phyloP scores from a whole-genome alignment of 768 basidiomycete species.

The Inosperma sp. region DNA sequence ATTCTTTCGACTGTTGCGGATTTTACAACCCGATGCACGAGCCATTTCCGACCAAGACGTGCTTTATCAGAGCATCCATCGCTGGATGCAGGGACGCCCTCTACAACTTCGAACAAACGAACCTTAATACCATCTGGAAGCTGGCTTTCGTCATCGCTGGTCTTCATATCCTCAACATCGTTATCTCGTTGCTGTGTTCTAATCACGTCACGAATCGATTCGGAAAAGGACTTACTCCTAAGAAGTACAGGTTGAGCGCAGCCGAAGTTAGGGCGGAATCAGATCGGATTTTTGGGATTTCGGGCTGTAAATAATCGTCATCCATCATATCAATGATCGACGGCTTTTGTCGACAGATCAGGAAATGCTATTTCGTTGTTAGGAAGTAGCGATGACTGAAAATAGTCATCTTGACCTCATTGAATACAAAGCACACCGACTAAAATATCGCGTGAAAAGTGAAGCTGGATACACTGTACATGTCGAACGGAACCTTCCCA shows the following conservation, averaged over 20 bases:
- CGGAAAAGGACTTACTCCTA: conserved; percentile 61
- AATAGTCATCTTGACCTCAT: no score
- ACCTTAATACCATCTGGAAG: conserved; percentile 45
- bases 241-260: conserved; percentile 49
- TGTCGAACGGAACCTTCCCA: no score
- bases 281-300: conserved; percentile 24
- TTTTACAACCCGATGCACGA: conserved; percentile 59
- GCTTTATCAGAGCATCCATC: conserved; percentile 56
- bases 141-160: conserved; percentile 54
- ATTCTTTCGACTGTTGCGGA: conserved; percentile 61
- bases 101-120: conserved; percentile 45
- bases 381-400: no score
- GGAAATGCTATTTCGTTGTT: no score
- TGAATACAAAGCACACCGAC: no score
- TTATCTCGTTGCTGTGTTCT: conserved; percentile 57
- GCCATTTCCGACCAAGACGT: conserved; percentile 50
- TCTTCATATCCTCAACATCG: conserved; percentile 56
- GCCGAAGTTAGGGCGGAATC: conserved; percentile 43
- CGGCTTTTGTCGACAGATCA: background rate
- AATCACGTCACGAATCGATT: conserved; percentile 62
- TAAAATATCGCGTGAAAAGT: no score
- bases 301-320: background rate
- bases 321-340: background rate
- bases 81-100: conserved; percentile 67
- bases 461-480: no score